Evolutionary conservation across 208 protist species (phyloP).

Genomic region (Wallacemonas collosoma): DNA sequence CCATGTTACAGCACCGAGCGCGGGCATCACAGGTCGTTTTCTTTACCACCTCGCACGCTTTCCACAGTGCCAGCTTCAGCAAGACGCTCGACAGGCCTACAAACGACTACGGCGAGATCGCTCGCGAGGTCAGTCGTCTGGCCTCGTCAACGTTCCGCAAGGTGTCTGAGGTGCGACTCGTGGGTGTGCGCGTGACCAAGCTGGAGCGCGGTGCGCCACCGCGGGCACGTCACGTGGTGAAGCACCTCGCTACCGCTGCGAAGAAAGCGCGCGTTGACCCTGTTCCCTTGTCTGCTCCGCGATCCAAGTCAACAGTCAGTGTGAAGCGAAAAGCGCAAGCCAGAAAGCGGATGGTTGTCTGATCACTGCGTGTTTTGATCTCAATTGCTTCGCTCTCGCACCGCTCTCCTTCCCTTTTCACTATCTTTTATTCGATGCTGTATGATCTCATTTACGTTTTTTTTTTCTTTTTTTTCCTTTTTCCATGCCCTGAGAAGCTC

Average conservation of each 20-base stretch:
- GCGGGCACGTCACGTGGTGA: slow-evolving; percentile 20
- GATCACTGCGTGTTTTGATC: not conserved
- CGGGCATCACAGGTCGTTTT: slow-evolving; percentile 31
- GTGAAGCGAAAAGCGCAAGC: slow-evolving; percentile 8
- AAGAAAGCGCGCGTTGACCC: not conserved
- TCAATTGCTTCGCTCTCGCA: no score
- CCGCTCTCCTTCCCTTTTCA: no score
- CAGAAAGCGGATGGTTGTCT: not conserved
- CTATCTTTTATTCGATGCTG: no score
- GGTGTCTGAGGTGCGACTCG: slow-evolving; percentile 39
- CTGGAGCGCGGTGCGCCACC: slow-evolving; percentile 26
- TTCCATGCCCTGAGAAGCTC: not conserved
- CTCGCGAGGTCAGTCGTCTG: slow-evolving; percentile 19
- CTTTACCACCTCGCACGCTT: slow-evolving; percentile 34
- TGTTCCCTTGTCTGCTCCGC: no score
- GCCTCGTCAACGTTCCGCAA: slow-evolving; percentile 22
- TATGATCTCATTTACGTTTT: not conserved
- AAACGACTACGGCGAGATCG: slow-evolving; percentile 24
- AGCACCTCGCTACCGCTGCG: slow-evolving; percentile 18
- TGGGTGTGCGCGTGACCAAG: slow-evolving; percentile 42
- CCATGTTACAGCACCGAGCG: slow-evolving; percentile 27
- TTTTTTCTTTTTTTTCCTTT: not conserved
- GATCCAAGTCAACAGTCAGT: no score
- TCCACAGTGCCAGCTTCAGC: slow-evolving; percentile 23
- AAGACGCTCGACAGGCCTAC: slow-evolving; percentile 38